Evolutionary conservation across 768 basidiomycete species (phyloP).

Genomic region (Hysterangium stoloniferum): DNA sequence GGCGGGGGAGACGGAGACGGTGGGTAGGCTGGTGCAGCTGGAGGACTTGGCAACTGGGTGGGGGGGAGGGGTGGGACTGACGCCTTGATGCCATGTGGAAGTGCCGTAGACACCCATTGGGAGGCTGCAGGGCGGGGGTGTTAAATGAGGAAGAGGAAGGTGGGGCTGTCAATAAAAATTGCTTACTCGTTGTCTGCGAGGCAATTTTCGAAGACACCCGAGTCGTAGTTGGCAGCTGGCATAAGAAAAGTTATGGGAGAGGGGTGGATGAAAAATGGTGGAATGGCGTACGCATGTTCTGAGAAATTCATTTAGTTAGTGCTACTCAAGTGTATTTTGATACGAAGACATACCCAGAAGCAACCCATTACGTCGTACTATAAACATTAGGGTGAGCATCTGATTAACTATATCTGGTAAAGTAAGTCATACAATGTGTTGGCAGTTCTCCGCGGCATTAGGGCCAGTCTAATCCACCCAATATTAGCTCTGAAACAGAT

Average conservation of each 20-base stretch:
- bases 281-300: conserved; percentile 23
- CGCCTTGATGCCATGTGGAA: conserved; percentile 32
- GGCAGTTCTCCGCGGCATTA: conserved; percentile 30
- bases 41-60: conserved; percentile 33
- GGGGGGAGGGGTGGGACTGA: conserved; percentile 31
- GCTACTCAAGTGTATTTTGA: neutral
- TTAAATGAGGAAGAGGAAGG: too few relatives aligned
- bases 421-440: conserved; percentile 24
- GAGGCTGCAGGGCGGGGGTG: too few relatives aligned
- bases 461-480: conserved; percentile 15
- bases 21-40: conserved; percentile 27
- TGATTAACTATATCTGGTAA: neutral
- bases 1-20: conserved; percentile 23
- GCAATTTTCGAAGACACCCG: conserved; percentile 34
- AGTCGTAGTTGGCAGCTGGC: conserved; percentile 30
- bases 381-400: neutral
- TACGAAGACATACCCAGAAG: conserved; percentile 10
- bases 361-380: conserved; percentile 30
- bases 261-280: conserved; percentile 9
- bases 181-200: conserved; percentile 29
- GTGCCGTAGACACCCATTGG: conserved; percentile 33
- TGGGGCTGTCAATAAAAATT: too few relatives aligned
- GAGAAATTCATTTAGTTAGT: conserved; percentile 9
- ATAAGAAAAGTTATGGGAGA: conserved; percentile 33
- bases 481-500: neutral